A percentile compares a stretch with the other conserved stretches of the same genome.
Conservation (phyloP, 148 eudicot species). For the Linanthus parryae region DNA sequence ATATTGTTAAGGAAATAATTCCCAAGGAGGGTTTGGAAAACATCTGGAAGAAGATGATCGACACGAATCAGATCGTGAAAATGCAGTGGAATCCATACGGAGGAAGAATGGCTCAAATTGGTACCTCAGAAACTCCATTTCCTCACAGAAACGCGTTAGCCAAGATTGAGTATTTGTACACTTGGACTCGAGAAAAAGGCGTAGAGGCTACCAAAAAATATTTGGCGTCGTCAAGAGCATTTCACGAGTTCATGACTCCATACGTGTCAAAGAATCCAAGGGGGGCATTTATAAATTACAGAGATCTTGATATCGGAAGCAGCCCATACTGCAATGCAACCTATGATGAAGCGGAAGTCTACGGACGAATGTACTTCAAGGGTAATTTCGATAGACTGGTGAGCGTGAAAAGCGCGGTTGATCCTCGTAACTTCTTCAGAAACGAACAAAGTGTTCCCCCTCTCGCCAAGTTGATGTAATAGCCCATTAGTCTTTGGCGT, state of each 20-base stretch:
- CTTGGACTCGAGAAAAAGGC: constrained; percentile 22
- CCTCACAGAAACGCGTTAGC: constrained; percentile 29
- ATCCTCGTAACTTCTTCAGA: constrained; percentile 11
- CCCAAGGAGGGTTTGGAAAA: constrained; percentile 20
- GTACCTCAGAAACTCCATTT: constrained; percentile 19
- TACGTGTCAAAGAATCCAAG: constrained; percentile 31
- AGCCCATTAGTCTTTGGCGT: too few relatives aligned
- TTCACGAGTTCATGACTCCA: constrained; percentile 23
- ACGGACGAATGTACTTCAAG: constrained; percentile 25
- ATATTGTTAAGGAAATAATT: constrained; percentile 19
- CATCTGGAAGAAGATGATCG: constrained; percentile 27
- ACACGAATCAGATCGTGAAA: constrained; percentile 10
- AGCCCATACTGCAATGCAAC: constrained; percentile 6
- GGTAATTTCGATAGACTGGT: constrained; percentile 24
- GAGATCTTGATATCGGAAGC: constrained; percentile 29
- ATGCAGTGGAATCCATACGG: constrained; percentile 28
- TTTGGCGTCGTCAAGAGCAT: neutral
- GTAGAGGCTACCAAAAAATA: neutral
- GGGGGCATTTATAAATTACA: constrained; percentile 26
- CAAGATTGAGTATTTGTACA: constrained; percentile 16
- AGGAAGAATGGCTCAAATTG: constrained; percentile 26
- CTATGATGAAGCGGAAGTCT: constrained; percentile 6
- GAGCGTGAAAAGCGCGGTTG: neutral
- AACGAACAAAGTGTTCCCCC: constrained; percentile 11
- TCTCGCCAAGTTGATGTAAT: too few relatives aligned